Conservation (phyloP, 2,329 filamentous ascomycete species). For the Cryphonectria parasitica region DNA sequence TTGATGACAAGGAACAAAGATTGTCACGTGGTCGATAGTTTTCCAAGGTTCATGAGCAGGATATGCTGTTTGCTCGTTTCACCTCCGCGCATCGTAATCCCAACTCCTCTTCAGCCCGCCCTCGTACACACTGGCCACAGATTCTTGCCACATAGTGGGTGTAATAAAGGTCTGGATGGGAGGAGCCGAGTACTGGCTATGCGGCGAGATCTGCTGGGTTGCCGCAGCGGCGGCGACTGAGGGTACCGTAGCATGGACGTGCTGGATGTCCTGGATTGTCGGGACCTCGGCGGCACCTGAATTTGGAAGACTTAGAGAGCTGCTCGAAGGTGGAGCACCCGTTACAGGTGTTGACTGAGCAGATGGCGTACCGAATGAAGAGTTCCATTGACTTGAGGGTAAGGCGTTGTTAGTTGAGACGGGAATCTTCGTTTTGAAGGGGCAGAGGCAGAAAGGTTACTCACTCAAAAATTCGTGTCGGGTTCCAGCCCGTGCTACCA, state of each 20-base stretch:
- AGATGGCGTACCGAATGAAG: conserved; percentile 80
- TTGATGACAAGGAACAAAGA: background rate
- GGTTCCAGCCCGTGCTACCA: conserved; percentile 77
- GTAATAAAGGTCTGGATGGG: conserved; percentile 65
- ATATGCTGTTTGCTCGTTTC: conserved; percentile 11
- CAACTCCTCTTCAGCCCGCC: conserved; percentile 65
- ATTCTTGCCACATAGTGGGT: conserved; percentile 75
- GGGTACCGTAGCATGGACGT: conserved; percentile 50
- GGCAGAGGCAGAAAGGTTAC: conserved; percentile 42
- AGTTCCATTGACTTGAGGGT: conserved; percentile 81
- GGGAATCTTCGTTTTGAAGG: background rate
- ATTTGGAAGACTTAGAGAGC: conserved; percentile 56
- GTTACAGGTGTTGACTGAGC: conserved; percentile 48
- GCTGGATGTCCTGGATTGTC: conserved; percentile 57
- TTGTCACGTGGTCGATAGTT: background rate
- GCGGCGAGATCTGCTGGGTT: conserved; percentile 42
- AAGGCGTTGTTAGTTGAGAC: conserved; percentile 27
- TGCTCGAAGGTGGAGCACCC: conserved; percentile 48
- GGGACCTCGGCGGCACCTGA: conserved; percentile 59
- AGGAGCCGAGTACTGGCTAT: conserved; percentile 55
- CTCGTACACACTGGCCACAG: conserved; percentile 70
- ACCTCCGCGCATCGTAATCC: conserved; percentile 55
- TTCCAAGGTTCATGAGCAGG: background rate
- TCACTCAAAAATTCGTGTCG: conserved; percentile 87
- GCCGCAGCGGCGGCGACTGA: conserved; percentile 38